Base-by-base conservation (phyloP, 768 basidiomycete genomes). In the Russula griseocarnosa region DNA sequence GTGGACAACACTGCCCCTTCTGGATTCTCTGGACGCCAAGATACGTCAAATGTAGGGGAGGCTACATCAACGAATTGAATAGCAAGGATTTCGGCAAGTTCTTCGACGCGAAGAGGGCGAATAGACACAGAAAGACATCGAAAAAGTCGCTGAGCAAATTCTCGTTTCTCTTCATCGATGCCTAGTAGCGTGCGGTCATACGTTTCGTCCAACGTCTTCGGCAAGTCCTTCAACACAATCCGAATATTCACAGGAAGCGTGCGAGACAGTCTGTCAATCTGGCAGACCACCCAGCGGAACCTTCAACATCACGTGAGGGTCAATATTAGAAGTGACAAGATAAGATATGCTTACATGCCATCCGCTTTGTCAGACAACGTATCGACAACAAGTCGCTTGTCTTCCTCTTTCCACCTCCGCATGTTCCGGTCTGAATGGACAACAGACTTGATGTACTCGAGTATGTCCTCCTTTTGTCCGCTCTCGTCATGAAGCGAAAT, bases 31-130 rank as follows among this genome's bases (percentile, higher is more conserved):
- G 22, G 40, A 7, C 63, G 63, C 59, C 60, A 61, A n/a, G 18
- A 26, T 20, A 26, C 16, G 36, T 49, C 47, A 11, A 61, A 51
- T 18, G 10, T 54, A 10, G 63, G 58, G 24, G 2, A 3, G 1
- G 0, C 26, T n/a, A 14, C 52, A 3, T n/a, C 5, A 9, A 50
- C 10, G 14, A 62, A 65, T 18, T 36, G 32, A 30, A 65, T 8
- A 1, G 63, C 63, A 16, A 65, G 47, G 16, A 65, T 13, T 22
- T 65, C 63, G 0, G 63, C 60, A 6, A 65, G 53, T 20, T 65
- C 63, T 4, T 44, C 22, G 20, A 61, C 53, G 6, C 18, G 32
- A 34, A 61, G 61, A 7, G 61, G 61, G 5, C 61, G 24, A 55
- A 55, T n/a, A 13, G 61, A 61, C 8, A 55, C 54, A 0, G 24